Evolutionary conservation across 1,139 yeast genomes (phyloP).

Genomic region (Suhomyces wounanorum): DNA sequence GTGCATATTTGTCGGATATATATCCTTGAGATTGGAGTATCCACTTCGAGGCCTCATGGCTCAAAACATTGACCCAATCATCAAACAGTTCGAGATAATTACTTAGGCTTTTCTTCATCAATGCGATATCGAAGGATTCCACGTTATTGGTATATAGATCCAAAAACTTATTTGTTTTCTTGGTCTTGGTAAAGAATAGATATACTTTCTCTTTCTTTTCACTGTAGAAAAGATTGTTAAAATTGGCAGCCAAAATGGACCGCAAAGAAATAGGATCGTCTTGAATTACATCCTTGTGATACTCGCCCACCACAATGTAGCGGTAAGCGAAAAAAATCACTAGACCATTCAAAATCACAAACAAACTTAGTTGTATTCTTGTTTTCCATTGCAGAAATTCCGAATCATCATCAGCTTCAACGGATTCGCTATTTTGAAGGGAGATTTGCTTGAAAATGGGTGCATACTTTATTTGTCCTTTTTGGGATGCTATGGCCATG

Average conservation of each 20-base stretch:
- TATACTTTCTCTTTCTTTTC: slow-evolving; percentile 6
- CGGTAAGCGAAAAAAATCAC: neutral
- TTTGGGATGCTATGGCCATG: neutral
- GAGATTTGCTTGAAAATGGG: neutral
- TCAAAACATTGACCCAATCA: neutral
- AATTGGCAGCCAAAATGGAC: neutral
- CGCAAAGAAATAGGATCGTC: neutral
- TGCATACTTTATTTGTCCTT: neutral
- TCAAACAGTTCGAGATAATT: neutral
- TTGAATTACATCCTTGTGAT: neutral
- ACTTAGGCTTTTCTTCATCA: neutral
- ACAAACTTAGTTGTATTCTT: neutral
- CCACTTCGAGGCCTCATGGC: no score
- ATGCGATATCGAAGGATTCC: neutral
- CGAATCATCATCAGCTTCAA: neutral
- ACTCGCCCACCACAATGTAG: neutral
- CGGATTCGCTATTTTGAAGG: neutral
- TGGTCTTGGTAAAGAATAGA: slow-evolving; percentile 11
- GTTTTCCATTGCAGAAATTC: neutral
- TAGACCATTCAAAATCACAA: neutral
- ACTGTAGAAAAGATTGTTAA: slow-evolving; percentile 16
- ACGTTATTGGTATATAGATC: neutral
- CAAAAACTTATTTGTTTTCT: slow-evolving; percentile 6
- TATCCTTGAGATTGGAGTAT: neutral
- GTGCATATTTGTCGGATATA: neutral